phyloP scores from a whole-genome alignment of 2,329 filamentous ascomycete species.

The Pyrenophora seminiperda region DNA sequence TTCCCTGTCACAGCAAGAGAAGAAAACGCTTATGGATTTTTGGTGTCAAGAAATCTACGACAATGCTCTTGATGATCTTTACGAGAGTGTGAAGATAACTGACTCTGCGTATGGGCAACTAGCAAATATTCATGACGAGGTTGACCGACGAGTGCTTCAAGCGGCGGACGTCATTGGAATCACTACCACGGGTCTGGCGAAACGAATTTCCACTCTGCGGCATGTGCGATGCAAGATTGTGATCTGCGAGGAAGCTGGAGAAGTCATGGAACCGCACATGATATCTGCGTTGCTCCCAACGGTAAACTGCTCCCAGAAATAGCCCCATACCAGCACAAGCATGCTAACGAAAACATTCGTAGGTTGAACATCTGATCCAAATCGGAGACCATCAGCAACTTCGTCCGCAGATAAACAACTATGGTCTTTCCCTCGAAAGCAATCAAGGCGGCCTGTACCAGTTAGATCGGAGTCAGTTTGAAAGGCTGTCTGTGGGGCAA shows the following conservation, averaged over 20 bases:
- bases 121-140: slow-evolving; percentile 42
- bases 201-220: slow-evolving; percentile 56
- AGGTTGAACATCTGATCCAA: slow-evolving; percentile 64
- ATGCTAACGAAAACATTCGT: no score
- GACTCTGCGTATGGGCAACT: slow-evolving; percentile 17
- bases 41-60: slow-evolving; percentile 24
- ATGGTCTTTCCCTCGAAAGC: slow-evolving; percentile 59
- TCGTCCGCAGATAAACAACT: slow-evolving; percentile 63
- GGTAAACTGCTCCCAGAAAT: no score
- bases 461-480: slow-evolving; percentile 66
- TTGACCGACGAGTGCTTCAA: slow-evolving; percentile 46
- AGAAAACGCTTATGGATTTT: slow-evolving; percentile 12
- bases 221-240: slow-evolving; percentile 61
- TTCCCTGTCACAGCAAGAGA: slow-evolving; percentile 17
- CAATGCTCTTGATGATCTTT: slow-evolving; percentile 19
- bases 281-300: no score
- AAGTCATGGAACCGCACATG: slow-evolving; percentile 68
- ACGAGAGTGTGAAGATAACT: slow-evolving; percentile 15
- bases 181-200: slow-evolving; percentile 66
- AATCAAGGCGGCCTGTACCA: slow-evolving; percentile 57
- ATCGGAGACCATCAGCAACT: slow-evolving; percentile 70
- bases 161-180: slow-evolving; percentile 61
- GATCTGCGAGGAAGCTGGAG: slow-evolving; percentile 71
- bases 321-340: no score
- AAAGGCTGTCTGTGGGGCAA: slow-evolving; percentile 55